These are phyloP conservation scores for Pestalotiopsis sp. DNA, from an alignment of 2,329 filamentous ascomycete genomes.

Conservation along the genomic window DNA sequence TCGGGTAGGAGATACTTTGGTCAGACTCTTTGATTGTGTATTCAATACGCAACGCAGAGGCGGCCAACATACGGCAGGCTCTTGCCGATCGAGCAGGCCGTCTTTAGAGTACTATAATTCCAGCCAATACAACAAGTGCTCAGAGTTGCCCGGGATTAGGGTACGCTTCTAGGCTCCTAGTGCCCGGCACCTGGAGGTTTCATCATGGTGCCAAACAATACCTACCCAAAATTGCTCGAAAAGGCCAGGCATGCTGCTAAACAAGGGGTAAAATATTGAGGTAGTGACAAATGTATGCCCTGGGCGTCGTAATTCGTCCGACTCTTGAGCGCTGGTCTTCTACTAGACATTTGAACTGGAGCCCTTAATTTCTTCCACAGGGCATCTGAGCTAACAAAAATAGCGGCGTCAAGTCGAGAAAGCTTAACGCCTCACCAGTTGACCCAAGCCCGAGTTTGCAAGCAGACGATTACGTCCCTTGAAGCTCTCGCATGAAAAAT, in stretches of 20 bases:
- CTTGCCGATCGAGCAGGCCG: background rate
- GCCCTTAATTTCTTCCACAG: too few species aligned
- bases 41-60: background rate
- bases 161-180: background rate
- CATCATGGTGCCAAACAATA: too few species aligned
- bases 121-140: constrained; percentile 5
- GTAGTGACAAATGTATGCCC: too few species aligned
- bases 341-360: too few species aligned
- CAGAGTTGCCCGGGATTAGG: background rate
- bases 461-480: background rate
- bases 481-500: background rate
- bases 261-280: too few species aligned
- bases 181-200: too few species aligned
- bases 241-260: too few species aligned
- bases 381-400: background rate
- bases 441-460: background rate
- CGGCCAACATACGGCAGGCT: background rate
- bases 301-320: too few species aligned
- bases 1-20: background rate
- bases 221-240: too few species aligned
- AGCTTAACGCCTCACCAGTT: constrained; percentile 2
- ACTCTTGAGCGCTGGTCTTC: too few species aligned
- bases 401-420: background rate
- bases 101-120: background rate
- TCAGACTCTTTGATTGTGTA: background rate